Base-by-base conservation (phyloP, 345 rosid genomes). In the Angophora floribunda region DNA sequence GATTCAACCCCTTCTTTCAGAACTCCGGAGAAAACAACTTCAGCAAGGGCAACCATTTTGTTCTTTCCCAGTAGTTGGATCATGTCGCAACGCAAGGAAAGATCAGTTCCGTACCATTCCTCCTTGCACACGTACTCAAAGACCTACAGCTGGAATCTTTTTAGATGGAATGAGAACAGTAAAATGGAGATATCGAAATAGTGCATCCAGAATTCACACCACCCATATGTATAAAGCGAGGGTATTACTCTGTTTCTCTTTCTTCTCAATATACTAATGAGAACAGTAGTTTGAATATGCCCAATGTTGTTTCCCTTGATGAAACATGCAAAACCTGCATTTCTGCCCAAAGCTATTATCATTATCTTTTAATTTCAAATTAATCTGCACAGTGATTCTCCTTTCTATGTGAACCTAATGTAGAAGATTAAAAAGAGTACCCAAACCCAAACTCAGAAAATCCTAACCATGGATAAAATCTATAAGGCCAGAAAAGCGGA, bases 71-170 rank as follows among this genome's bases (percentile, higher is more conserved):
- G 84, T 85, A 93, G 75, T 84, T 88, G 91, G 70, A 95, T 91
- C 93, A 93, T 90, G 82, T 90, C 90, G 85, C 92, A 82, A 85
- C 91, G 92, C 85, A 94, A 87, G 9, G 90, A 87, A 70, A 92
- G 22, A 87, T 93, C 94, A 45, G 95, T 93, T 84, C 88, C 89
- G 86, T 93, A 95, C 95, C 95, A 94, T 36, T 84, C 91, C 89
- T 95, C 96, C 89, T 95, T 90, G 86, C 88, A 88, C 90, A 92
- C 90, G 82, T 87, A 91, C 63, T 90, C 88, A 11, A 93, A 95
- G 55, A 94, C 96, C 96, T 95, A 90, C 80, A 93, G 22, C 92
- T 86, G 89, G 88, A 45, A 67, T 50, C 65, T 82, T 84, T 87
- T 92, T 89, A 90, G 93, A 90, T 82, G 85, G 53, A 53, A 89